These are phyloP conservation scores for Craterostigma plantagineum DNA, from an alignment of 257 asterid genomes.

Conservation along the genomic window DNA sequence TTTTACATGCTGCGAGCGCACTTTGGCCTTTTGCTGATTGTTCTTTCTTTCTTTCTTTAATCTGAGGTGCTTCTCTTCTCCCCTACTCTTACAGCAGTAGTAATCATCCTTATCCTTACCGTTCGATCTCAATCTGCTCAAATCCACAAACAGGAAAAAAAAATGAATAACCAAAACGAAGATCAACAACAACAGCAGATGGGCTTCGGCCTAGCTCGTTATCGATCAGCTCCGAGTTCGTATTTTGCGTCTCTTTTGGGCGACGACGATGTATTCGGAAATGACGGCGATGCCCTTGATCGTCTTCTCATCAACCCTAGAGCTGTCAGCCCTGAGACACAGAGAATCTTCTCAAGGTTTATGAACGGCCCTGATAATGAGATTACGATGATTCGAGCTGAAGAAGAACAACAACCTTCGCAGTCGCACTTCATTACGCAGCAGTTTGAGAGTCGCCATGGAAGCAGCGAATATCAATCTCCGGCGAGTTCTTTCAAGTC, in stretches of 20 bases:
- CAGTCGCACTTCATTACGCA: conserved; percentile 12
- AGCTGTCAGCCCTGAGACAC: conserved; percentile 15
- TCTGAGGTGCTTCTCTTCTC: too few relatives aligned
- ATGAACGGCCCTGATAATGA: neutral
- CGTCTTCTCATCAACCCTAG: conserved; percentile 15
- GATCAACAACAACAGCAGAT: conserved; percentile 15
- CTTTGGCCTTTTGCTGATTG: too few relatives aligned
- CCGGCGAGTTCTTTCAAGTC: too few relatives aligned
- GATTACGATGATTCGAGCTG: neutral
- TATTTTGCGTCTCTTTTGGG: conserved; percentile 23
- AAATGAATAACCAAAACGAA: too few relatives aligned
- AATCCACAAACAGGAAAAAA: too few relatives aligned
- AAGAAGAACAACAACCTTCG: neutral
- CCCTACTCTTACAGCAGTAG: too few relatives aligned
- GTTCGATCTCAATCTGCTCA: too few relatives aligned
- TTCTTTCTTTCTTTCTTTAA: too few relatives aligned
- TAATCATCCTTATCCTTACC: too few relatives aligned
- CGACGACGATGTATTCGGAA: conserved; percentile 18
- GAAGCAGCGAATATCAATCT: too few relatives aligned
- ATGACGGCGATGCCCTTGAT: conserved; percentile 27
- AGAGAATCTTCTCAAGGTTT: conserved; percentile 1
- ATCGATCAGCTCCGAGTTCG: conserved; percentile 54
- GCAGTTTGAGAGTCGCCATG: too few relatives aligned
- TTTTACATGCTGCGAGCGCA: too few relatives aligned
- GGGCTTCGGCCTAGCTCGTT: conserved; percentile 34